Percentiles rank a stretch among this genome's conserved stretches.
These are phyloP conservation scores for Talaromyces verruculosus DNA, from an alignment of 2,329 filamentous ascomycete species.

Conservation along the genomic window DNA sequence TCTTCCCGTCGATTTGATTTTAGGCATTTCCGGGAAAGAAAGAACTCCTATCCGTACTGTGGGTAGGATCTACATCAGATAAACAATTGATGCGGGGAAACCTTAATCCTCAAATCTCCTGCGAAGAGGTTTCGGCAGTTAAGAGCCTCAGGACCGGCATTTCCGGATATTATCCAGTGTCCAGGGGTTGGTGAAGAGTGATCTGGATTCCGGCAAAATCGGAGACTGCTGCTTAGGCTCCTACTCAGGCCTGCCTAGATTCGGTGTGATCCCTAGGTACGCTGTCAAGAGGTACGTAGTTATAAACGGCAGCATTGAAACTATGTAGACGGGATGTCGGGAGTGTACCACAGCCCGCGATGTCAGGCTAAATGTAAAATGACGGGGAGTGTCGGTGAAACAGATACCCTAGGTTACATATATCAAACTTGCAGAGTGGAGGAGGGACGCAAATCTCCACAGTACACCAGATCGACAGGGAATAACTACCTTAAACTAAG, in stretches of 20 bases:
- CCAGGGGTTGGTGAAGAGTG: background rate
- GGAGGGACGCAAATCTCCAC: no score
- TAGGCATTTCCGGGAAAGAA: background rate
- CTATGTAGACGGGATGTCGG: conserved; percentile 7
- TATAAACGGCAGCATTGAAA: background rate
- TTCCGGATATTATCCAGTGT: background rate
- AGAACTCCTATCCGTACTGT: background rate
- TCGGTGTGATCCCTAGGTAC: no score
- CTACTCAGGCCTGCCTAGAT: background rate
- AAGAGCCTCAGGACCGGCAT: background rate
- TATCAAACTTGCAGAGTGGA: background rate
- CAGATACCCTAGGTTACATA: background rate
- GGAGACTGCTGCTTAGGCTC: no score
- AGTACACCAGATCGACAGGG: no score
- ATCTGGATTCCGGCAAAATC: background rate
- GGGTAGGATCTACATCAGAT: conserved; percentile 2
- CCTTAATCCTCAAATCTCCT: conserved; percentile 5
- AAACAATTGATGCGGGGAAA: conserved; percentile 3
- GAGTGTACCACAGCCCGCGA: background rate
- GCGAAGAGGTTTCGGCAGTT: background rate
- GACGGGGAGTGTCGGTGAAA: conserved; percentile 15
- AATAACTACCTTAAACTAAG: no score
- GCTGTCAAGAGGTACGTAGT: background rate
- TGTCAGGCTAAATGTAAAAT: background rate
- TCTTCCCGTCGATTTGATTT: background rate